A percentile compares a stretch with the other conserved stretches of the same genome.
Conservation (phyloP, 1,139 yeast species). For the Pichia sp. region DNA sequence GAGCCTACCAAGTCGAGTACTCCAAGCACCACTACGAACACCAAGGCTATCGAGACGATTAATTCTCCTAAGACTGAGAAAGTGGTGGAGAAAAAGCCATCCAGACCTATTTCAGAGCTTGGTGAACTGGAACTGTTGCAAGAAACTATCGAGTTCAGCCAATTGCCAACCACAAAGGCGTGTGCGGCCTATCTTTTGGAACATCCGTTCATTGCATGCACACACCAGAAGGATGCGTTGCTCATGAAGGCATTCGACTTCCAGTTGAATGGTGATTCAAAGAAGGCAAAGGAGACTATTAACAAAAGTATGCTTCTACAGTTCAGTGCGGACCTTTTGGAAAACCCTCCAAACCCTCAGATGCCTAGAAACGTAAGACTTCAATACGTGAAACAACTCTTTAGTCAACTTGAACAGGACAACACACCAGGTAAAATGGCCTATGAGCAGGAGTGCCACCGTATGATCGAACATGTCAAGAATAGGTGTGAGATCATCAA, state of each 20-base stretch:
- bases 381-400: constrained; percentile 61
- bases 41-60: constrained; percentile 35
- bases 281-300: constrained; percentile 55
- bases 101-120: constrained; percentile 30
- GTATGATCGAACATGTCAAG: constrained; percentile 68
- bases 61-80: constrained; percentile 25
- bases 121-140: constrained; percentile 50
- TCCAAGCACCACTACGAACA: constrained; percentile 26
- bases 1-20: background rate
- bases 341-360: constrained; percentile 18
- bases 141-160: constrained; percentile 63
- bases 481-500: constrained; percentile 66
- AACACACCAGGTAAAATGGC: constrained; percentile 60
- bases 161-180: constrained; percentile 44
- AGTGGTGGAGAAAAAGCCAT: constrained; percentile 20
- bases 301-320: constrained; percentile 80
- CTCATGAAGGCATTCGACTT: constrained; percentile 89
- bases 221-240: constrained; percentile 86
- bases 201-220: constrained; percentile 69
- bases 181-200: constrained; percentile 50
- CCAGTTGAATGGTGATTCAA: constrained; percentile 59
- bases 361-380: constrained; percentile 34
- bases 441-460: constrained; percentile 67
- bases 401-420: constrained; percentile 54
- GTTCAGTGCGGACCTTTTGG: constrained; percentile 53